Evolutionary conservation across 495 filamentous ascomycete species (phyloP), one percentile per base, ranked within the genome.

Genomic region (Penicillium steckii): DNA sequence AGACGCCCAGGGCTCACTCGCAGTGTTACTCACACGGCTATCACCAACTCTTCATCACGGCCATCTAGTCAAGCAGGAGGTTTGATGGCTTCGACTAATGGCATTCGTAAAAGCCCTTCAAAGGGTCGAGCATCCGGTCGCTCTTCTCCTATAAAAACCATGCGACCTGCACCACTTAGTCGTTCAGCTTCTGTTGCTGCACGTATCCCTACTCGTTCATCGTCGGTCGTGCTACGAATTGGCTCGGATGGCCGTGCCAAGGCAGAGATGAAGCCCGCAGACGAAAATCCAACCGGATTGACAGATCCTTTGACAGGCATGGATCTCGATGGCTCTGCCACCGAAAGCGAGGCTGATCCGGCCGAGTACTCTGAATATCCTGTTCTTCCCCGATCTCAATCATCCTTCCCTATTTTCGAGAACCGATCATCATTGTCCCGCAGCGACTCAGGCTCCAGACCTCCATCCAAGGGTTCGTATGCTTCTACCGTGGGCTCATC

Each of bases 161-260:
- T 69, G 23, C 67, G 74, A 21, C 61, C 69, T 21, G 42, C 46
- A 3, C 62, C 62, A 17, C 49, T 75, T 15, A 47, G 57, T 9
- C 60, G 72, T 15, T 57, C 71, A 0, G 67, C 59, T 49, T 75
- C 73, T 3, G 44, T 62, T 21, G 65, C 70, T 19, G 52, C 63
- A 1, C 43, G 60, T 8, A 26, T 71, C 37, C 70, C 73, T 9
- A 60, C 57, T 44, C 71, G 71, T 2, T 73, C 74, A 1, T 65
- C 65, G 19, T 76, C 74, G 4, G 82, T 90, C 4, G 83, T 82
- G 27, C 83, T 92, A 47, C 84, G 76, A 9, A 88, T 92, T 56
- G 88, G 88, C 60, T 75, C 80, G 29, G 84, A 83, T 58, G 88
- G 88, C 5, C 74, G 85, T 40, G 88, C 88, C 18, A 84, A 83